Base-by-base conservation (phyloP, 805 yeast species). In the Candida corydali region DNA sequence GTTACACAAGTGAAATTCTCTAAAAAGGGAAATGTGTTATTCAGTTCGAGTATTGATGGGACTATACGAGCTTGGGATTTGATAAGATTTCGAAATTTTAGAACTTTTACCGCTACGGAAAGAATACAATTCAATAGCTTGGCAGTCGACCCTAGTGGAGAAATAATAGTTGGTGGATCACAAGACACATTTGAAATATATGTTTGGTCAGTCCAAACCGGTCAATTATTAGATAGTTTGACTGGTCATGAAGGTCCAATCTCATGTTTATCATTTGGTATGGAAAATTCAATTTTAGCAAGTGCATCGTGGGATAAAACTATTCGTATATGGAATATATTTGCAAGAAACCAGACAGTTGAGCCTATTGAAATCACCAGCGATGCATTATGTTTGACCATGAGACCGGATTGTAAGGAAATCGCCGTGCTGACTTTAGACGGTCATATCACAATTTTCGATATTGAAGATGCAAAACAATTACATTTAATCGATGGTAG, bases 51-150 rank as follows among this genome's bases (percentile, higher is more conserved):
- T 0, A 65, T 89, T 42, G 98, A 93, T 64, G 98, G 98, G 41
- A 93, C 98, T 0, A 88, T 93, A 8, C 75, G 97, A 50, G 98
- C 98, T 0, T 93, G 96, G 95, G 98, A 93, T 69, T 68, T 93
- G 44, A 74, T 89, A 25, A 73, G 98, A 50, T 93, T 83, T 59
- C 78, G 98, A 57, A 93, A 93, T 55, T 93, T 93, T 69, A 75
- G 98, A 49, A 87, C 96, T 0, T 89, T 91, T 56, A 88, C 98
- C 0, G 93, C 97, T 0, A 79, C 96, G 3, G 82, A 81, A 46
- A 73, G 98, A 50, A 69, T 89, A 18, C 96, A 88, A 54, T 93
- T 91, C 61, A 81, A 80, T 35, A 77, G 87, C 36, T 63, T 93
- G 42, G 98, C 98, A 0, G 95, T 88, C 29, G 98, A 93, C 59